Evolutionary conservation across 768 basidiomycete genomes (phyloP).

Genomic region (Boletus rufocinnamomeus): DNA sequence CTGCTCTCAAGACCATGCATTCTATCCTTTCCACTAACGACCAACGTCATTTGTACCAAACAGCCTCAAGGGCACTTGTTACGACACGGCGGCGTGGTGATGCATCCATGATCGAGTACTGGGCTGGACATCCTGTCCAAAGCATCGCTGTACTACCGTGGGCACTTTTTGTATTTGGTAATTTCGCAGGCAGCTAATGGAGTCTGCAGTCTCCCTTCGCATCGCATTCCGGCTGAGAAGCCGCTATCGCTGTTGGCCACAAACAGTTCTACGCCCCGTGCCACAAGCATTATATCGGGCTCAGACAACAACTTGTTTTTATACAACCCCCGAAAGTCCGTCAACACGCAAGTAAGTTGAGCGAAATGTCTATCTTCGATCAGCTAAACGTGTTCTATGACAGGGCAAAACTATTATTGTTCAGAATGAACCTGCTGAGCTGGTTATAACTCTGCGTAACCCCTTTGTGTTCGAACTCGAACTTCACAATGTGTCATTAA

Average conservation of each 20-base stretch:
- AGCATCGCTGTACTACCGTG: constrained; percentile 81
- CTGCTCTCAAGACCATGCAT: constrained; percentile 75
- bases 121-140: constrained; percentile 80
- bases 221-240: constrained; percentile 75
- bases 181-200: constrained; percentile 1
- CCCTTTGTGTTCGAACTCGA: constrained; percentile 93
- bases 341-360: constrained; percentile 54
- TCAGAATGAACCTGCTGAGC: constrained; percentile 80
- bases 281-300: constrained; percentile 50
- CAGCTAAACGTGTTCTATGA: not conserved
- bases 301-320: constrained; percentile 80
- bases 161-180: constrained; percentile 27
- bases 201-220: constrained; percentile 60
- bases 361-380: constrained; percentile 1
- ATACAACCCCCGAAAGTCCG: constrained; percentile 81
- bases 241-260: constrained; percentile 55
- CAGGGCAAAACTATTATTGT: constrained; percentile 69
- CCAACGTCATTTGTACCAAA: constrained; percentile 76
- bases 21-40: constrained; percentile 69
- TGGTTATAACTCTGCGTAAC: constrained; percentile 84
- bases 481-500: constrained; percentile 75
- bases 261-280: constrained; percentile 39
- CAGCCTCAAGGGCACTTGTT: constrained; percentile 68
- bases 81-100: constrained; percentile 81
- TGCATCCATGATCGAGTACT: constrained; percentile 71